These are phyloP conservation scores for Tricharina praecox DNA, from an alignment of 495 filamentous ascomycete genomes.

Conservation along the genomic window DNA sequence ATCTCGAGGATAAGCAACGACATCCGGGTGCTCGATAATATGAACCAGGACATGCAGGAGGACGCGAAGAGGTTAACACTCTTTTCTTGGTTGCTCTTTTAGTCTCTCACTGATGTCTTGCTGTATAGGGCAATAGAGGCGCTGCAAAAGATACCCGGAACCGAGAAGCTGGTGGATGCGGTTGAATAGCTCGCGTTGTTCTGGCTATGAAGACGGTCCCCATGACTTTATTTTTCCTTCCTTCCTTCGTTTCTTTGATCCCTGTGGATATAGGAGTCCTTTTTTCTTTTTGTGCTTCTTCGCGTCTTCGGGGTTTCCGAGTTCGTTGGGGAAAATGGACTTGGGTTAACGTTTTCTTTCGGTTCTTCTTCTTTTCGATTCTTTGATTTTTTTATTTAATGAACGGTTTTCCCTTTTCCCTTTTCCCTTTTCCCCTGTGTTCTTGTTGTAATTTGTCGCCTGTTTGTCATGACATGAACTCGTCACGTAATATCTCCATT, in stretches of 20 bases:
- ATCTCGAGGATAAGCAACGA: background rate
- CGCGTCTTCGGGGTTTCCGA: background rate
- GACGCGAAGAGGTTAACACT: constrained; percentile 2
- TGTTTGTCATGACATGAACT: no score
- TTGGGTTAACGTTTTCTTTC: no score
- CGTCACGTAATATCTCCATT: background rate
- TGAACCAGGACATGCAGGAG: constrained; percentile 1
- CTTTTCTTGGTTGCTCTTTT: background rate
- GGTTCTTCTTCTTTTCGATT: background rate
- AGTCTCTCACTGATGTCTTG: background rate
- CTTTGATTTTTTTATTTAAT: background rate
- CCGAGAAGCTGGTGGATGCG: background rate
- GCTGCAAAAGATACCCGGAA: background rate
- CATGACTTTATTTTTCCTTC: background rate
- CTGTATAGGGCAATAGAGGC: background rate
- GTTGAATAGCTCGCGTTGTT: background rate
- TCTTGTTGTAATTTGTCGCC: no score
- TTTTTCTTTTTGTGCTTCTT: background rate
- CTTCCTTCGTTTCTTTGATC: no score
- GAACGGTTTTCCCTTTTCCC: background rate
- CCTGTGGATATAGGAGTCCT: background rate
- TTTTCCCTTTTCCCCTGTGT: background rate
- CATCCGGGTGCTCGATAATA: background rate
- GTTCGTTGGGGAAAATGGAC: no score
- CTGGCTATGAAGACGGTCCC: background rate